Evolutionary conservation across 2,329 filamentous ascomycete genomes (phyloP), one percentile per base, ranked within the genome.

Genomic region (Cercospora nicotianae): DNA sequence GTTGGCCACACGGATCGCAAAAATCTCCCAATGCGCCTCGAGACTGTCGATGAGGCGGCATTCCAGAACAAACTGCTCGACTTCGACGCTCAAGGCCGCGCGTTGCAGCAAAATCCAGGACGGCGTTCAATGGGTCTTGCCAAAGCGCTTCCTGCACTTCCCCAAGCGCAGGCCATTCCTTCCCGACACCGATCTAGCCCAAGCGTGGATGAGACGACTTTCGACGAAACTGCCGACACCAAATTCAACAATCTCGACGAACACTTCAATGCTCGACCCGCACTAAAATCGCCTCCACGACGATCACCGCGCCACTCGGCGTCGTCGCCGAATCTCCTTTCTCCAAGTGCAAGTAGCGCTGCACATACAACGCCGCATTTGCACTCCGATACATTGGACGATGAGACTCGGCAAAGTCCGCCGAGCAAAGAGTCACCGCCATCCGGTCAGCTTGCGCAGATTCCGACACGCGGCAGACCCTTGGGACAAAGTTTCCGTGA

Each of bases 1-100:
- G 77, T 90, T 63, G 86, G 86, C 39, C 87, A 89, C 74, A 87
- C 87, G 30, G 83, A 84, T 65, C 83, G 84, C 26, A 77, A 83
- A 26, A 84, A 89, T 65, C 82, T 88, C 65, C 81, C 84, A 33
- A 64, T 33, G 48, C 80, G 80, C 3, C 77, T 89, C 20, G 83
- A 86, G 45, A 82, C 81, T 36, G 80, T 84, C 12, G 81, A 83
- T 63, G 81, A 85, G 65, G 80, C 82, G 66, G 83, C 87, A 31
- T 78, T 88, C 20, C 82, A 83, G 30, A 82, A 82, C 6, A 84
- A 86, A 69, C 86, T 87, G 75, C 84, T 83, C 66, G 81, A 84
- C 30, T 84, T 83, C 65, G 81, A 84, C 30, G 82, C 85, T 63
- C 82, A 83, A 57, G 82, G 20, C 85, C 87, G 73, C 78, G 80